phyloP scores from a whole-genome alignment of 225 moss, liverwort and hornwort genomes.

The Bryoerythrophyllum caledonicum region DNA sequence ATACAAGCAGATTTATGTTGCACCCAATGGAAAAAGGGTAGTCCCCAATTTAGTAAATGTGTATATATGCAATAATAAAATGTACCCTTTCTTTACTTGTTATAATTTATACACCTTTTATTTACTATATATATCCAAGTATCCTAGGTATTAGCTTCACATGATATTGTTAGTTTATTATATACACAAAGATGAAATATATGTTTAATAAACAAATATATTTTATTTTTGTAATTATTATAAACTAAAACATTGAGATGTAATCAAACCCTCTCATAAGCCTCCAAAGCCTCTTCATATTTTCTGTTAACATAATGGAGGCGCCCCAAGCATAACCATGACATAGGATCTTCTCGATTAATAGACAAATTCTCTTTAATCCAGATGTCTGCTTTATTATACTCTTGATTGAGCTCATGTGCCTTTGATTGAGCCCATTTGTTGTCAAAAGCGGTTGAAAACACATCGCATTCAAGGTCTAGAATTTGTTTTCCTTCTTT shows the following conservation, averaged over 20 bases:
- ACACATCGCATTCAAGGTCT: conserved; percentile 66
- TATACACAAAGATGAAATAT: neutral
- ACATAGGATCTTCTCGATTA: conserved; percentile 60
- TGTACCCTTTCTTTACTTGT: no score
- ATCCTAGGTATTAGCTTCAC: no score
- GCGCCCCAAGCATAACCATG: conserved; percentile 73
- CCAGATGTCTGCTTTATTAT: conserved; percentile 51
- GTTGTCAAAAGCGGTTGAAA: conserved; percentile 60
- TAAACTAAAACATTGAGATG: neutral
- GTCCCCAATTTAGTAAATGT: no score
- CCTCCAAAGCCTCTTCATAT: conserved; percentile 56
- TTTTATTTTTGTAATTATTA: no score
- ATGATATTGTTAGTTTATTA: no score
- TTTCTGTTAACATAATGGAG: conserved; percentile 40
- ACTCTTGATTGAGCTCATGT: conserved; percentile 58
- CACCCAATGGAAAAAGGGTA: no score
- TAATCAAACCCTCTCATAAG: conserved; percentile 63
- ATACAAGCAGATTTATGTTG: no score
- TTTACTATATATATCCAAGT: no score
- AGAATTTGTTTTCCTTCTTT: conserved; percentile 63
- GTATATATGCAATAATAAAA: no score
- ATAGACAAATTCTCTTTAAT: conserved; percentile 66
- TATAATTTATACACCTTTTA: no score
- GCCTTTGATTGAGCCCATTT: conserved; percentile 78
- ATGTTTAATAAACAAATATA: no score